Percentiles rank a stretch among this genome's conserved stretches.
Conservation (phyloP, 192 early-diverging fungal species). For the Rhizophagus prolifer region DNA sequence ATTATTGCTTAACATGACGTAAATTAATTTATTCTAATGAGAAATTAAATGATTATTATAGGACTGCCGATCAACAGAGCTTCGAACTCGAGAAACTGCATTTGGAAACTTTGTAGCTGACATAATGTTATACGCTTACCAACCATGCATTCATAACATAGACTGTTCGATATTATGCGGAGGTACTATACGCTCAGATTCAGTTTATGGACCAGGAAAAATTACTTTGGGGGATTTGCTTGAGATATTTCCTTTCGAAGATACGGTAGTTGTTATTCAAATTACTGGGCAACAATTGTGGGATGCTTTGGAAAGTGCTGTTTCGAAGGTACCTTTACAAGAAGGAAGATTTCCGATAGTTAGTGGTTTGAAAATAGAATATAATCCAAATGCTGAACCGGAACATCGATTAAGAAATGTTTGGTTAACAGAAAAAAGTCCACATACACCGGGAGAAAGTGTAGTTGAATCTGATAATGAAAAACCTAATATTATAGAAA, state of each 20-base stretch:
- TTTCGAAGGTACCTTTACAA: conserved; percentile 66
- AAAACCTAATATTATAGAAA: conserved; percentile 32
- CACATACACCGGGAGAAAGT: conserved; percentile 27
- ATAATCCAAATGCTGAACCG: conserved; percentile 50
- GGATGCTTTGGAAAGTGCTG: conserved; percentile 61
- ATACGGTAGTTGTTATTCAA: conserved; percentile 62
- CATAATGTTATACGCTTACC: conserved; percentile 60
- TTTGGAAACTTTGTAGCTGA: conserved; percentile 65
- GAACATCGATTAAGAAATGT: conserved; percentile 53
- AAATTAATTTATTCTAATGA: background rate
- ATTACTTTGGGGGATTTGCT: conserved; percentile 63
- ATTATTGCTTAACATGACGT: background rate
- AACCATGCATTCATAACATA: conserved; percentile 26
- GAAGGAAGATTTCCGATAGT: conserved; percentile 71
- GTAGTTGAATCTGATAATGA: conserved; percentile 31
- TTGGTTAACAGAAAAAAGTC: conserved; percentile 1
- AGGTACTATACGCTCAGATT: conserved; percentile 65
- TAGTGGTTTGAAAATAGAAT: conserved; percentile 61
- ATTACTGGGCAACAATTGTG: conserved; percentile 62
- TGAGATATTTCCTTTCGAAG: conserved; percentile 69
- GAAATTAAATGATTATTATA: background rate
- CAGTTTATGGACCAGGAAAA: conserved; percentile 46
- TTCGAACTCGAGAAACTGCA: conserved; percentile 59
- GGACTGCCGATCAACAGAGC: conserved; percentile 59
- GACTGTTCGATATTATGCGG: conserved; percentile 56